phyloP scores from a whole-genome alignment of 1,139 yeast genomes.

The Candida pseudoviswanathii region DNA sequence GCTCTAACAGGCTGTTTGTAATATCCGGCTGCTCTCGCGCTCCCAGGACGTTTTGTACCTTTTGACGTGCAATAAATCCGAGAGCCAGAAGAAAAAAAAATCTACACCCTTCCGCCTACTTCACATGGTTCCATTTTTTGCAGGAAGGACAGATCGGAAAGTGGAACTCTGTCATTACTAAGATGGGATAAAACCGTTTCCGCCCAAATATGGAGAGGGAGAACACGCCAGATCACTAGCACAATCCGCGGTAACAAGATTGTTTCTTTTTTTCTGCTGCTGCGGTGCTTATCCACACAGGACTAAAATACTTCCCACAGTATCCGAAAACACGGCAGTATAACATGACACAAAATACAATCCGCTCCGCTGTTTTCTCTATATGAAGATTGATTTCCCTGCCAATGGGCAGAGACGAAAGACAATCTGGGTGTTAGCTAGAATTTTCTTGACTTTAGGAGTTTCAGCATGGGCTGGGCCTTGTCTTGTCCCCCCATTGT shows the following conservation, averaged over 20 bases:
- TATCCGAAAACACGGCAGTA: conserved; percentile 5
- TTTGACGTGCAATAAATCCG: background rate
- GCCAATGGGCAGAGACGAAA: background rate
- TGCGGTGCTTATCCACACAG: background rate
- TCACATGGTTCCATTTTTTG: background rate
- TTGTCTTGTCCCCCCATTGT: background rate
- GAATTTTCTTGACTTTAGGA: background rate
- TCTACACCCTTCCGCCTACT: background rate
- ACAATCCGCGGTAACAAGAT: background rate
- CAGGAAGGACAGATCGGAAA: background rate
- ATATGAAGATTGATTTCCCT: background rate
- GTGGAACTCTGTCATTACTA: background rate
- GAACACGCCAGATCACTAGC: no score
- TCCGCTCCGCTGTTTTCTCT: background rate
- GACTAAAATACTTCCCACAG: background rate
- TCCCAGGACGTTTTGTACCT: background rate
- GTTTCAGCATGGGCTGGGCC: background rate
- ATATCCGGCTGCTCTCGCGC: background rate
- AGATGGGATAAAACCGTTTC: background rate
- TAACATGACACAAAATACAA: background rate
- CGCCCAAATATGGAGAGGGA: no score
- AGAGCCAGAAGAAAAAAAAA: background rate
- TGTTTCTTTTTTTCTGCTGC: background rate
- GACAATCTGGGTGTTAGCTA: background rate
- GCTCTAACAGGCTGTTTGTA: background rate